Percentiles rank a stretch among this genome's conserved stretches.
Conservation (phyloP, 768 basidiomycete genomes). For the Macrolepiota albuminosa region DNA sequence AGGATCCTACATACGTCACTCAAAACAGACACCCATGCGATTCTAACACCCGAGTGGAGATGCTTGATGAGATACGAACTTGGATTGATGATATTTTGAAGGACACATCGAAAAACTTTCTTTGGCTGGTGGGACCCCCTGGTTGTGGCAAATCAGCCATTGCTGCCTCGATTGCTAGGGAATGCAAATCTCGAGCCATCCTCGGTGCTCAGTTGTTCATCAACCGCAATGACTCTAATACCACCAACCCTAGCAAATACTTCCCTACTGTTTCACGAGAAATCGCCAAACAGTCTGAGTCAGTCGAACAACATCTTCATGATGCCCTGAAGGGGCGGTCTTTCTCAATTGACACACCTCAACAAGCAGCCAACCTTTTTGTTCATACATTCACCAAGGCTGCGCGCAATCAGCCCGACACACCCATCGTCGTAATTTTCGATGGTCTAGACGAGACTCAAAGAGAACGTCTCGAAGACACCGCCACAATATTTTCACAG, state of each 20-base stretch:
- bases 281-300: not conserved
- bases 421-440: conserved; percentile 13
- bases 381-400: conserved; percentile 7
- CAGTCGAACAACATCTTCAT: not conserved
- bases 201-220: conserved; percentile 11
- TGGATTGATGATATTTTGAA: not conserved
- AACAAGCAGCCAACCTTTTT: conserved; percentile 15
- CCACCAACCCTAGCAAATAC: not conserved
- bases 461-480: conserved; percentile 1
- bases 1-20: not conserved
- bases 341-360: conserved; percentile 4
- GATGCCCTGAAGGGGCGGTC: conserved; percentile 1
- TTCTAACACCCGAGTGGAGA: not conserved
- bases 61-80: not conserved
- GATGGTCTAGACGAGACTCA: conserved; percentile 18
- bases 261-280: not conserved
- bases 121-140: conserved; percentile 6
- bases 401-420: not conserved
- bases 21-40: not conserved
- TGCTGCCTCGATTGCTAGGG: conserved; percentile 5
- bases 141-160: conserved; percentile 11
- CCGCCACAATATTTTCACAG: conserved; percentile 10
- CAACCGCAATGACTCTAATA: conserved; percentile 8
- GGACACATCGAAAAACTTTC: conserved; percentile 7
- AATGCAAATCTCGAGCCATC: not conserved